A percentile compares a stretch with the other conserved stretches of the same genome.
phyloP scores from a whole-genome alignment of 164 flowering plant species.

The Cinnamomum micranthum region DNA sequence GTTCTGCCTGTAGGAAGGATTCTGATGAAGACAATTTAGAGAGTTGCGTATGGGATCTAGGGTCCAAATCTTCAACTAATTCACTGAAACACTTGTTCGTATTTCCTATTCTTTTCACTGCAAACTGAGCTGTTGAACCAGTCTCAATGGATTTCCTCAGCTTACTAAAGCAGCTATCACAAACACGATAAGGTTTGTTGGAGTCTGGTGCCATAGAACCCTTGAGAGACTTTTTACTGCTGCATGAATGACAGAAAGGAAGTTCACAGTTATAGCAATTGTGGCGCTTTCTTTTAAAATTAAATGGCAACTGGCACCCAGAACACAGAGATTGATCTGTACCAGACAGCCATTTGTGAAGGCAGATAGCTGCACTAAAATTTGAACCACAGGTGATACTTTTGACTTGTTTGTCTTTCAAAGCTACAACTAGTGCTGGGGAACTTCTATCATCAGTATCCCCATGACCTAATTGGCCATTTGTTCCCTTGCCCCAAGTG shows the following conservation, averaged over 20 bases:
- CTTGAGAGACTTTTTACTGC: slow-evolving; percentile 24
- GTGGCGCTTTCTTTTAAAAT: slow-evolving; percentile 27
- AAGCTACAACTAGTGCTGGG: slow-evolving; percentile 23
- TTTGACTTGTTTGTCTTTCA: slow-evolving; percentile 28
- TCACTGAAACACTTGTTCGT: slow-evolving; percentile 28
- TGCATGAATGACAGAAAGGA: slow-evolving; percentile 28
- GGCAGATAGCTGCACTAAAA: slow-evolving; percentile 28
- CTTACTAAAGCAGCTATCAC: slow-evolving; percentile 25
- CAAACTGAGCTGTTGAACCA: slow-evolving; percentile 16
- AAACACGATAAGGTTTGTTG: slow-evolving; percentile 26
- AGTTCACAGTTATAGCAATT: slow-evolving; percentile 31
- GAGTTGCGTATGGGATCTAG: slow-evolving; percentile 29
- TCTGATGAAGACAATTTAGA: slow-evolving; percentile 58
- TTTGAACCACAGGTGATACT: slow-evolving; percentile 29
- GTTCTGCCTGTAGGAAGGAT: slow-evolving; percentile 39
- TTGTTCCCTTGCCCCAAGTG: slow-evolving; percentile 32
- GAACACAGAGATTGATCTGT: slow-evolving; percentile 27
- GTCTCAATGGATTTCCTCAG: slow-evolving; percentile 7
- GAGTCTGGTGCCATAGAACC: slow-evolving; percentile 28
- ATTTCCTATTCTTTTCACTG: slow-evolving; percentile 34
- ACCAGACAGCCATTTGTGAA: slow-evolving; percentile 31
- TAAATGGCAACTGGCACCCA: slow-evolving; percentile 24
- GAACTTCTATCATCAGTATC: slow-evolving; percentile 25
- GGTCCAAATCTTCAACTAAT: slow-evolving; percentile 18
- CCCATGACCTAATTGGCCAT: slow-evolving; percentile 33